Evolutionary conservation across 1,284 basidiomycete species (phyloP).

Genomic region (Cutaneotrichosporon cyanovorans): DNA sequence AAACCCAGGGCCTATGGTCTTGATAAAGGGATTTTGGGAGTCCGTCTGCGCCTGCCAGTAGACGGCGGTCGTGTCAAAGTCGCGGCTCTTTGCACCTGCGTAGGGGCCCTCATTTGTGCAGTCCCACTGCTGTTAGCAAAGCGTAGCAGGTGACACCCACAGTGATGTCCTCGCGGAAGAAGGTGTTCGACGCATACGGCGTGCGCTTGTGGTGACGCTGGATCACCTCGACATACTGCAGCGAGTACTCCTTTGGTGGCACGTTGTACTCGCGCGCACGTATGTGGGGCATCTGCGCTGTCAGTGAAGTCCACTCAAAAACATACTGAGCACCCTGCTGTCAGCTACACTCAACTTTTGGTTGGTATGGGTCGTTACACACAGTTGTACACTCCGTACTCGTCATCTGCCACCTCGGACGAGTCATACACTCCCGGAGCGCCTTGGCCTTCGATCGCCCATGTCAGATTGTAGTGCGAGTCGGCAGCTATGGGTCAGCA

Average conservation of each 20-base stretch:
- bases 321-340: slow-evolving; percentile 15
- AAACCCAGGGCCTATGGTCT: slow-evolving; percentile 27
- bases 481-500: slow-evolving; percentile 3
- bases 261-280: slow-evolving; percentile 2
- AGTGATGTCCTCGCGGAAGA: slow-evolving; percentile 32
- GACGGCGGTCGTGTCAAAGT: slow-evolving; percentile 18
- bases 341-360: neutral
- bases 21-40: slow-evolving; percentile 28
- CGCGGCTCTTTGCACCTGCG: slow-evolving; percentile 18
- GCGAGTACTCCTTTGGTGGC: slow-evolving; percentile 17
- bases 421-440: slow-evolving; percentile 29
- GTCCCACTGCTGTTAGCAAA: slow-evolving; percentile 23
- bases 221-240: slow-evolving; percentile 37
- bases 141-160: slow-evolving; percentile 5
- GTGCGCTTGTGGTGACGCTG: slow-evolving; percentile 42
- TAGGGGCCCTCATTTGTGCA: slow-evolving; percentile 27
- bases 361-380: too few species aligned
- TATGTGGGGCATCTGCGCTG: slow-evolving; percentile 2
- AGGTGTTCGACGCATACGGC: slow-evolving; percentile 37
- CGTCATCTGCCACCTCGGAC: slow-evolving; percentile 19
- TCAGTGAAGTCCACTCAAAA: neutral
- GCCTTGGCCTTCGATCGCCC: slow-evolving; percentile 23
- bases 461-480: slow-evolving; percentile 16
- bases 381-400: slow-evolving; percentile 37
- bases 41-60: slow-evolving; percentile 27